Percentiles rank a stretch among this genome's conserved stretches.
phyloP scores from a whole-genome alignment of 2,329 filamentous ascomycete species.

The Blumeriella jaapii region DNA sequence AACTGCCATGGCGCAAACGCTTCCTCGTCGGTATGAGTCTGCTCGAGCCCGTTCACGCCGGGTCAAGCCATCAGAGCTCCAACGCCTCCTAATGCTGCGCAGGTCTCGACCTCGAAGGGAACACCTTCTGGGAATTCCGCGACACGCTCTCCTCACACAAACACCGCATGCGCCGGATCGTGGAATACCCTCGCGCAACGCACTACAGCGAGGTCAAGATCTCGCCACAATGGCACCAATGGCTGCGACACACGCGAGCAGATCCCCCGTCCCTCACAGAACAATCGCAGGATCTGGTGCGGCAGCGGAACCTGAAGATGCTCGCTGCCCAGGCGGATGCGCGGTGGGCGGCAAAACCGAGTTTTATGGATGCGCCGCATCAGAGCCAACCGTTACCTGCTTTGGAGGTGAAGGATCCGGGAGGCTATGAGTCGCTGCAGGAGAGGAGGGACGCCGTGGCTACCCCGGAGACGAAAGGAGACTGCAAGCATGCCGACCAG shows the following conservation, averaged over 20 bases:
- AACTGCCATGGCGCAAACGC: constrained; percentile 50
- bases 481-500: background rate
- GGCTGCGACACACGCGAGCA: constrained; percentile 49
- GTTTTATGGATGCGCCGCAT: constrained; percentile 33
- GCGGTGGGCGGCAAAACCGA: constrained; percentile 49
- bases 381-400: constrained; percentile 24
- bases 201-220: constrained; percentile 45
- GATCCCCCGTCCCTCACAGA: constrained; percentile 45
- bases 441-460: background rate
- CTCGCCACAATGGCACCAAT: constrained; percentile 55
- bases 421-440: constrained; percentile 3
- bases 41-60: background rate
- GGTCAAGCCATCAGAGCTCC: background rate
- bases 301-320: constrained; percentile 41
- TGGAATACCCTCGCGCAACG: constrained; percentile 42
- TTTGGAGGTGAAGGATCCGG: constrained; percentile 16
- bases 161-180: constrained; percentile 48
- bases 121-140: constrained; percentile 59
- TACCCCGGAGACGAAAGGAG: background rate
- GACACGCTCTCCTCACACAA: constrained; percentile 30
- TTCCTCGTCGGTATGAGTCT: constrained; percentile 43
- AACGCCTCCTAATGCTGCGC: constrained; percentile 2
- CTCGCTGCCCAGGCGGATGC: constrained; percentile 52
- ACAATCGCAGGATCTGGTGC: constrained; percentile 40
- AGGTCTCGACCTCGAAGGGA: constrained; percentile 54